Base-by-base conservation (phyloP, 2,329 filamentous ascomycete species). In the Fusarium sp. region DNA sequence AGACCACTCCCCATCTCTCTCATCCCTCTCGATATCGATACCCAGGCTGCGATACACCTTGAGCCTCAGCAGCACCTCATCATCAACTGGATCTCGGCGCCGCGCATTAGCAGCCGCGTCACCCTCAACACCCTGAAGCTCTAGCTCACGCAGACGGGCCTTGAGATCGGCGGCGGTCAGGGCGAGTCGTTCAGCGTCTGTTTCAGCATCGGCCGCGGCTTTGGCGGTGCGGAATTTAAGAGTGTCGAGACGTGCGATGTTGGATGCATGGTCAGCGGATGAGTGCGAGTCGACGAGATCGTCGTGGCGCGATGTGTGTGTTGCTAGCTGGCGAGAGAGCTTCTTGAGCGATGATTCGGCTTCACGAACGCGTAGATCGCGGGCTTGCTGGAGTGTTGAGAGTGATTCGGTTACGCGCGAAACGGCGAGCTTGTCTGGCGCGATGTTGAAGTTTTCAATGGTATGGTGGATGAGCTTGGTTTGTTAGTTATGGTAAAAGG, bases 171-270 rank as follows among this genome's bases (percentile, higher is more conserved):
- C 92, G 8, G 93, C 82, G 79, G 97, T 93, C 8, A 89, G 88
- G 58, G 92, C 90, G 44, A 98, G 83, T n/a, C 95, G 87, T 84
- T 98, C 95, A n/a, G 92, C 92, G 82, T 99, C 96, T 76, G 95
- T 94, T 83, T 98, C 94, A 9, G 96, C 84, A 78, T 98, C 95
- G 3, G 89, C 91, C 0, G 93, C 93, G 18, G 92, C 89, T 80
- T 98, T 98, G n/a, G 95, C 95, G 59, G 93, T 91, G 72, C 94
- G 91, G 82, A 98, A 98, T 77, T 98, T 98, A 73, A 94, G 90
- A 3, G 93, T 97, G 80, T 98, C 95, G 65, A 98, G 90, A 39
- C 91, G 88, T 21, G 96, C 86, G 67, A 98, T 97, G 76, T 93
- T 89, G 35, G 89, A 90, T 8, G 94, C 93, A 82, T 98, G 95